These are phyloP conservation scores for Eutrema heterophyllum DNA, from an alignment of 345 rosid species.

Conservation along the genomic window DNA sequence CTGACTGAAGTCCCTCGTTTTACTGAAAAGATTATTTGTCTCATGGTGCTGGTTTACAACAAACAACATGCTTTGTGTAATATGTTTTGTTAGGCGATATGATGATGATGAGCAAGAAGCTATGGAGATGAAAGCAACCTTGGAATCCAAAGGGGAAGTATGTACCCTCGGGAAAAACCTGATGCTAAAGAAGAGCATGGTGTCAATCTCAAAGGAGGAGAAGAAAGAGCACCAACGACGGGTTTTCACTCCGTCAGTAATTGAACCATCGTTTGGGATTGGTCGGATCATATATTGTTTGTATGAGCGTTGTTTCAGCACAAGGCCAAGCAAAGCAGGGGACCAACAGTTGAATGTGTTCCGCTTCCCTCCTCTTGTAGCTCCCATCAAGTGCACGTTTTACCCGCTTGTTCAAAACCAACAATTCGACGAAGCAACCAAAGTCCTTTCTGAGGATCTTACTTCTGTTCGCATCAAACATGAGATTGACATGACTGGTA, in stretches of 20 bases:
- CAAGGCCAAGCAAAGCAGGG: conserved; percentile 81
- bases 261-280: conserved; percentile 92
- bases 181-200: conserved; percentile 63
- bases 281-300: conserved; percentile 92
- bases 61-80: no score
- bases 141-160: conserved; percentile 81
- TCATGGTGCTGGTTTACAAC: no score
- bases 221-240: conserved; percentile 82
- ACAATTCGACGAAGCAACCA: conserved; percentile 70
- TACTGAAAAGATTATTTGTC: no score
- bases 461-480: conserved; percentile 74
- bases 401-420: conserved; percentile 88
- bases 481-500: conserved; percentile 91
- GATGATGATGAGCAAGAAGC: conserved; percentile 87
- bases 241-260: conserved; percentile 83
- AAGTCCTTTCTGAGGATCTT: conserved; percentile 61
- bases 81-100: no score
- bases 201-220: conserved; percentile 78
- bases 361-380: conserved; percentile 87
- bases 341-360: conserved; percentile 80
- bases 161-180: conserved; percentile 67
- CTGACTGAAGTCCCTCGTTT: no score
- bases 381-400: conserved; percentile 89
- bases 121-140: conserved; percentile 62
- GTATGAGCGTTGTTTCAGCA: conserved; percentile 82